Evolutionary conservation across 495 filamentous ascomycete species (phyloP).

Genomic region (Penicillium simplicissimum): DNA sequence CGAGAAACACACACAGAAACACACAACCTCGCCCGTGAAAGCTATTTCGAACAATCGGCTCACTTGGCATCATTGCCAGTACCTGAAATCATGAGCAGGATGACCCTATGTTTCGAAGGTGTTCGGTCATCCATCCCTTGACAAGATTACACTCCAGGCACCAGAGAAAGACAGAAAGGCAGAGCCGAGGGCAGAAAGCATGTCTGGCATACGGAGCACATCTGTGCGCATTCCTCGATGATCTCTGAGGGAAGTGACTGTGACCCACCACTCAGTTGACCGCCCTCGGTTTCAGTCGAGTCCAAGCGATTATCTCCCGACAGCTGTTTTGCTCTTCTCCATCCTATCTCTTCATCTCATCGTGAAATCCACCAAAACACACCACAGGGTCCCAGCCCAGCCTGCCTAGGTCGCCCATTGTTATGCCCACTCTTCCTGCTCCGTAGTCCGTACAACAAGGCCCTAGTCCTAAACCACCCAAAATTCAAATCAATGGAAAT

Average conservation of each 20-base stretch:
- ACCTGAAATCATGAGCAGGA: not conserved
- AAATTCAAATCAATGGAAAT: slow-evolving; percentile 22
- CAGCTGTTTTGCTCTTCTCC: not conserved
- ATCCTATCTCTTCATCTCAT: not conserved
- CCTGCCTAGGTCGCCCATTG: no score
- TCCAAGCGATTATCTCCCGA: not conserved
- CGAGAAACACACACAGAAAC: no score
- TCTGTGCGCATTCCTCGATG: slow-evolving; percentile 2
- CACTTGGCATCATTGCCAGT: not conserved
- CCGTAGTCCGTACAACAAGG: not conserved
- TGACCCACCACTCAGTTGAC: no score
- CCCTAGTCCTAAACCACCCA: not conserved
- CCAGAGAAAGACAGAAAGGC: not conserved
- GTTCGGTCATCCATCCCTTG: not conserved
- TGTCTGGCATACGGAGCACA: no score
- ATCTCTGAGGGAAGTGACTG: no score
- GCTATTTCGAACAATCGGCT: not conserved
- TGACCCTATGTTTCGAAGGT: not conserved
- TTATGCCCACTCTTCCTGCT: not conserved
- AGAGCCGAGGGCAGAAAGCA: not conserved
- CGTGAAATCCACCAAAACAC: not conserved
- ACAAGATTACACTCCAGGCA: not conserved
- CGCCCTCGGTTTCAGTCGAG: not conserved
- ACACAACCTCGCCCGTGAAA: not conserved
- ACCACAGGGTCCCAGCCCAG: no score